Percentiles rank a stretch among this genome's conserved stretches.
phyloP scores from a whole-genome alignment of 306 rosid species.

The Quercus dentata region DNA sequence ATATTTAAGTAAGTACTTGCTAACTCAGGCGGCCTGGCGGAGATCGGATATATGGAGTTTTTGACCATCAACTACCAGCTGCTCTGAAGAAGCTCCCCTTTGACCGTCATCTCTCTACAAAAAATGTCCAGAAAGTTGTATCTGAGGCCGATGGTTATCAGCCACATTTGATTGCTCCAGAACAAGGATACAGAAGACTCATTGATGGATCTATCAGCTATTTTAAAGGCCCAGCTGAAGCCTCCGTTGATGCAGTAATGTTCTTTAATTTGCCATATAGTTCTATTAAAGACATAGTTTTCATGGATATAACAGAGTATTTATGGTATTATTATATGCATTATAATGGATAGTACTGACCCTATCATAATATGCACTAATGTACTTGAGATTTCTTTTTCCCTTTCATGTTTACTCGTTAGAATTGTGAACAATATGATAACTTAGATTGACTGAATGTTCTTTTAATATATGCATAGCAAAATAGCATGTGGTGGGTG shows the following conservation, averaged over 20 bases:
- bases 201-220: slow-evolving; percentile 89
- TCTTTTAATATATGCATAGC: not conserved
- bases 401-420: not conserved
- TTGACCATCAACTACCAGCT: slow-evolving; percentile 94
- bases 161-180: slow-evolving; percentile 98
- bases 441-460: not conserved
- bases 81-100: slow-evolving; percentile 94
- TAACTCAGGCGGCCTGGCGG: slow-evolving; percentile 93
- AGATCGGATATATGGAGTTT: slow-evolving; percentile 94
- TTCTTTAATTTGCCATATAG: slow-evolving; percentile 9
- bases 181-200: slow-evolving; percentile 97
- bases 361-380: not conserved
- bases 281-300: not conserved
- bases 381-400: not conserved
- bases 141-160: slow-evolving; percentile 99
- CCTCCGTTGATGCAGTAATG: slow-evolving; percentile 97
- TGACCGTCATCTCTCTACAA: slow-evolving; percentile 85
- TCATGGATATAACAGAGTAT: not conserved
- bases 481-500: not conserved
- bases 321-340: not conserved
- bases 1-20: slow-evolving; percentile 9
- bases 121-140: slow-evolving; percentile 92
- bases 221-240: slow-evolving; percentile 99
- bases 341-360: not conserved
- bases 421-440: not conserved